Base-by-base conservation (phyloP, 306 rosid species). In the Trichosanthes cucumerina region DNA sequence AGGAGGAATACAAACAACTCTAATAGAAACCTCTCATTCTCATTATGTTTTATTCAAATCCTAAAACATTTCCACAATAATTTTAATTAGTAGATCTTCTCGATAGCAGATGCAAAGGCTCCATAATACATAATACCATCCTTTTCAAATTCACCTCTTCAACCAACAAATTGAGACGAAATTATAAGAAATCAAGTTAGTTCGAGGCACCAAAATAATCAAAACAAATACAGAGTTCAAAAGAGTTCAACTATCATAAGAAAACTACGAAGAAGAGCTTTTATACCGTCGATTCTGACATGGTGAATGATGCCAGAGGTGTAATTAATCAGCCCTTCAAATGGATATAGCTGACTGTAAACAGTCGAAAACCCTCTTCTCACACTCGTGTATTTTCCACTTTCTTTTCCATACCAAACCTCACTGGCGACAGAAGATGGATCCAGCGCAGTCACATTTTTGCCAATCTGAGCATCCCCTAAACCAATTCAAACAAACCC, bases 301-400 rank as follows among this genome's bases (percentile, higher is more conserved):
- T 92, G 97, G 83, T 94, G 97, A 90, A 92, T 89, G 85, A 94
- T 92, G 56, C 90, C 94, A 21, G 98, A 94, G 21, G 96, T 90
- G 87, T 94, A 94, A 92, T 92, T 90, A 82, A 87, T 82, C 33
- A 90, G 94, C 47, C 94, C 96, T 86, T 87, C 78, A 77, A 88
- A 92, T 54, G 98, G 98, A 84, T 94, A 94, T 83, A 90, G 71
- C 23, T 94, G 98, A 79, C 86, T 88, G 75, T 94, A 94, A 83
- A 90, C 88, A 72, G 81, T 62, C 15, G 97, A 90, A 81, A 69
- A 77, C 76, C 97, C 97, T 83, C 80, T 88, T 68, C 77, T 75
- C 64, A 83, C 66, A 33, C 79, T 82, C 49, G 79, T 49, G 63
- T 90, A 90, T 78, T 93, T 87, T 54, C 92, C 96, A 87, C 93